Evolutionary conservation across 192 early-diverging fungal genomes (phyloP).

Genomic region (Polychytrium aggregatum): DNA sequence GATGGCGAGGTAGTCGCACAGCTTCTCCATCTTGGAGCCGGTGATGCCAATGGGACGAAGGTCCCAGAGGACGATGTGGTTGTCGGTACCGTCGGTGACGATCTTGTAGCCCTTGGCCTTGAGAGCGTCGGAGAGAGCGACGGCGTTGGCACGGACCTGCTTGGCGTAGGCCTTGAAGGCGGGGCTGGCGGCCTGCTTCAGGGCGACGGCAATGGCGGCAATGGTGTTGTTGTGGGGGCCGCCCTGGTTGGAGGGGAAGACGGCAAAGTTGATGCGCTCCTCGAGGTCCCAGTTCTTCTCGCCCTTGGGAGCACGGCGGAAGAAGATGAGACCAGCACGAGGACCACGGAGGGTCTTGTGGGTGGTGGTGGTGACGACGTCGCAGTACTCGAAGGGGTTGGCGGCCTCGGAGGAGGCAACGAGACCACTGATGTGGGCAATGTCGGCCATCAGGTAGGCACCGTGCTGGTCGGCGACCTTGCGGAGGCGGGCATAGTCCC

Average conservation of each 20-base stretch:
- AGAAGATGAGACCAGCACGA: constrained; percentile 98
- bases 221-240: constrained; percentile 99
- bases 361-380: constrained; percentile 98
- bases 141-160: constrained; percentile 92
- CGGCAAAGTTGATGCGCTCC: constrained; percentile 92
- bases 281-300: constrained; percentile 67
- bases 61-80: constrained; percentile 98
- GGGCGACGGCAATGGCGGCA: constrained; percentile 91
- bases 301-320: constrained; percentile 73
- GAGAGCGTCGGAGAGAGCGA: constrained; percentile 70
- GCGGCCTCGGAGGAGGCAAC: constrained; percentile 83
- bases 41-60: constrained; percentile 82
- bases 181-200: constrained; percentile 92
- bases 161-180: constrained; percentile 89
- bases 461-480: constrained; percentile 91
- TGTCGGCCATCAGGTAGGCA: constrained; percentile 95
- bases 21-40: constrained; percentile 97
- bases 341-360: constrained; percentile 99
- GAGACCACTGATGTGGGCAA: constrained; percentile 97
- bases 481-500: constrained; percentile 94
- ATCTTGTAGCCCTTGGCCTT: constrained; percentile 80
- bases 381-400: constrained; percentile 95
- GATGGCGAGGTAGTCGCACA: constrained; percentile 93
- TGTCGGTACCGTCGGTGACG: constrained; percentile 91
- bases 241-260: constrained; percentile 99